Evolutionary conservation across 2,329 filamentous ascomycete genomes (phyloP).

Genomic region (Dryadomyces quercus-mongolicae): DNA sequence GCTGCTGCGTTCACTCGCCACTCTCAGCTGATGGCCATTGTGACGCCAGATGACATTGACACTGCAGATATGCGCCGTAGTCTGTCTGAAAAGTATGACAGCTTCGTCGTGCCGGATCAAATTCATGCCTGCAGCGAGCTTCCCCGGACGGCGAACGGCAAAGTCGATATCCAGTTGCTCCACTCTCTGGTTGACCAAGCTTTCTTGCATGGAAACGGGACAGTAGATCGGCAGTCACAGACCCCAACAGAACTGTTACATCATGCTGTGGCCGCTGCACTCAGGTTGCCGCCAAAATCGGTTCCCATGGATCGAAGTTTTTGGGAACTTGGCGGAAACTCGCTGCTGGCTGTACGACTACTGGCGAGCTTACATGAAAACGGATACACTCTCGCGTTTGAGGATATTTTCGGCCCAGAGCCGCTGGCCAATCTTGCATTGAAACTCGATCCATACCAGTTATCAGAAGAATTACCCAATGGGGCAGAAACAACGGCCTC

Average conservation of each 20-base stretch:
- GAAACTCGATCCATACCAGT: neutral
- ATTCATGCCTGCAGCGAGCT: neutral
- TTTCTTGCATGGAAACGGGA: no score
- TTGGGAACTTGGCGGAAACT: neutral
- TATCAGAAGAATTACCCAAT: no score
- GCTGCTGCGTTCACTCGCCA: constrained; percentile 13
- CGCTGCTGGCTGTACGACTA: neutral
- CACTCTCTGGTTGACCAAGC: neutral
- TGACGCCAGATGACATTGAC: neutral
- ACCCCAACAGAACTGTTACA: no score
- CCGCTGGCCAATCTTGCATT: neutral
- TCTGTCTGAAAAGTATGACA: neutral
- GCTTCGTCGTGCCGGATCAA: neutral
- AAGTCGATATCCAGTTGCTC: constrained; percentile 40
- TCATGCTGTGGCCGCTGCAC: neutral
- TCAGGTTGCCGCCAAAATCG: neutral
- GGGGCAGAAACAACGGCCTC: neutral
- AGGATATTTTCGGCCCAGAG: neutral
- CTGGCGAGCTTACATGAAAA: neutral
- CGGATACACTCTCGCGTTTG: neutral
- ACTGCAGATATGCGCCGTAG: neutral
- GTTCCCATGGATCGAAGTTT: neutral
- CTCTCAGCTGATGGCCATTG: constrained; percentile 11
- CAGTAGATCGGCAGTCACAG: no score
- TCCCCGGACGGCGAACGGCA: constrained; percentile 9